Base-by-base conservation (phyloP, 140 eudicot species). In the Erigeron philadelphicus region DNA sequence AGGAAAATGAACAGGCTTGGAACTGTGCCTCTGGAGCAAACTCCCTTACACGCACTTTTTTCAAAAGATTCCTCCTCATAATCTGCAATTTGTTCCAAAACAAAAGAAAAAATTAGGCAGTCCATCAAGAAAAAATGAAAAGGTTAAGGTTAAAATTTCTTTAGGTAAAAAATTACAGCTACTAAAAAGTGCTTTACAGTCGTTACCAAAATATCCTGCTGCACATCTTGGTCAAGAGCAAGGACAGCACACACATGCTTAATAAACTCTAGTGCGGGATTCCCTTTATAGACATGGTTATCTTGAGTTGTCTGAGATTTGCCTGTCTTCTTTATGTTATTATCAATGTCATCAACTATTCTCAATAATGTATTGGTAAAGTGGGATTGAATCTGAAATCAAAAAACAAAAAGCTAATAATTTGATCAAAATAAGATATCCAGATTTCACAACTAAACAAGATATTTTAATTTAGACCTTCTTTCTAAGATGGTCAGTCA, bases 11-110 rank as follows among this genome's bases (percentile, higher is more conserved):
- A 35, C 72, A 75, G 70, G 62, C 60, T 23, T 61, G 76, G 81
- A 89, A 89, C 78, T 94, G 87, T 18, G 99, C 99, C 73, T 89
- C 97, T 49, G 94, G 95, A 69, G 97, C 95, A 80, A 94, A 94
- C 80, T 94, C 99, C 84, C 81, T 79, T 45, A 94, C 81, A 21
- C 81, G 90, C 23, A 87, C 82, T 59, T 67, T 76, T 73, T 70
- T 85, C 61, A 94, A 48, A 67, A 94, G 85, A 76, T 89, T 89
- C 75, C 67, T 89, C 75, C 94, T 87, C 89, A 94, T 82, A 72
- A 94, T 79, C 97, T 94, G 87, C 71, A 64, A 8, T 49, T 72
- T 41, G 58, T 66, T 55, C 7, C 64, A 55, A 44, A 76, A 47
- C 16, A 64, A 66, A 66, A 69, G 25, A 11, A 17, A 52, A 9